Conservation (phyloP, 768 basidiomycete genomes). For the Lentinula boryana region DNA sequence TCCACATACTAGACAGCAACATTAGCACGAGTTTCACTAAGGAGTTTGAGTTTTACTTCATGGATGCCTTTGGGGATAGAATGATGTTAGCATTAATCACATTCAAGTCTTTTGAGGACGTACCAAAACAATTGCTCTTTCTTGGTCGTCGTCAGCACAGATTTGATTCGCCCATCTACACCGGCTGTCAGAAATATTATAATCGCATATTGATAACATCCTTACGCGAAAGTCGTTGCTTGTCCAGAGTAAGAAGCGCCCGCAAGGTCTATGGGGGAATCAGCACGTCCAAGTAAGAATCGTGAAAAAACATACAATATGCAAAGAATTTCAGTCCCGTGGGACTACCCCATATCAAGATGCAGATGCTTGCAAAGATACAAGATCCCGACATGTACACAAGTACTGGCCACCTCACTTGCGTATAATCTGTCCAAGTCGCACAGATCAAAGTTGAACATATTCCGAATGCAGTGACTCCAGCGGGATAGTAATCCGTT, state of each 20-base stretch:
- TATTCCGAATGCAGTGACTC: constrained; percentile 61
- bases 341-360: constrained; percentile 58
- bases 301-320: constrained; percentile 40
- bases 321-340: constrained; percentile 68
- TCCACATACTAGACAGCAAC: constrained; percentile 49
- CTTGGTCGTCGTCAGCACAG: constrained; percentile 64
- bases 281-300: background rate
- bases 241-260: constrained; percentile 73
- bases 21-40: background rate
- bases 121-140: constrained; percentile 55
- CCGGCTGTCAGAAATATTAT: background rate
- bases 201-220: constrained; percentile 8
- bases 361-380: constrained; percentile 47
- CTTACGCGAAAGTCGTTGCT: constrained; percentile 69
- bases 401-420: constrained; percentile 56
- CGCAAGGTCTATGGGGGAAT: constrained; percentile 35
- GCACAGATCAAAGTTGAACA: constrained; percentile 58
- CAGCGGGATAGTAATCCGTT: constrained; percentile 57
- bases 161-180: constrained; percentile 75
- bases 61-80: constrained; percentile 35
- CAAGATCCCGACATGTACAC: constrained; percentile 56
- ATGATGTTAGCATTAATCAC: background rate
- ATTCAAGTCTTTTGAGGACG: background rate
- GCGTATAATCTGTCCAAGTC: constrained; percentile 55
- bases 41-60: constrained; percentile 49